Conservation (phyloP, 1,284 basidiomycete species). For the Lignosus rhinocerotis region DNA sequence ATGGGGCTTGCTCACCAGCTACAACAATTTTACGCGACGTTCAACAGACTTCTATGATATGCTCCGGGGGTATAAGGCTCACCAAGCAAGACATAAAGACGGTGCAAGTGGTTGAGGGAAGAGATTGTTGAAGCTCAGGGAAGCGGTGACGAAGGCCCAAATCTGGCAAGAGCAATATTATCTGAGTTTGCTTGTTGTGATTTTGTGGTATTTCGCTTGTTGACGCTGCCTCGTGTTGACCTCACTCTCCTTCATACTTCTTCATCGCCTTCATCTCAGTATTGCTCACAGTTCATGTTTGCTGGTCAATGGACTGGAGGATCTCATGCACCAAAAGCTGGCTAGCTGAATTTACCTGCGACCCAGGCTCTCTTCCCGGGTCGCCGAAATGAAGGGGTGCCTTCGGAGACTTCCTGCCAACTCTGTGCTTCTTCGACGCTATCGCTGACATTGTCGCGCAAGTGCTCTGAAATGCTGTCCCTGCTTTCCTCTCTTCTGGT, state of each 20-base stretch:
- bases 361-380: not conserved
- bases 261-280: not conserved
- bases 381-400: not conserved
- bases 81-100: constrained; percentile 28
- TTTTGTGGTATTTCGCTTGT: not conserved
- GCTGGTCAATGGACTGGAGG: too few relatives aligned
- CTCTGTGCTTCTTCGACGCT: not conserved
- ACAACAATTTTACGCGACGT: not conserved
- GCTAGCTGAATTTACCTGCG: not conserved
- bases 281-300: too few relatives aligned
- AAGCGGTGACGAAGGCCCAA: constrained; percentile 13
- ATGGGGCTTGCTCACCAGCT: constrained; percentile 22
- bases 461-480: not conserved
- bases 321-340: not conserved
- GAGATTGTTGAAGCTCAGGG: constrained; percentile 5
- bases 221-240: not conserved
- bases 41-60: not conserved
- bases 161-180: not conserved
- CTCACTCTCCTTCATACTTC: not conserved
- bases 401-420: not conserved
- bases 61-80: constrained; percentile 1
- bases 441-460: not conserved
- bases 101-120: constrained; percentile 3
- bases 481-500: too few relatives aligned
- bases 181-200: constrained; percentile 5